A percentile compares a stretch with the other conserved stretches of the same genome.
phyloP scores from a whole-genome alignment of 352 stramenopile species.

The Pythium coloratum region DNA sequence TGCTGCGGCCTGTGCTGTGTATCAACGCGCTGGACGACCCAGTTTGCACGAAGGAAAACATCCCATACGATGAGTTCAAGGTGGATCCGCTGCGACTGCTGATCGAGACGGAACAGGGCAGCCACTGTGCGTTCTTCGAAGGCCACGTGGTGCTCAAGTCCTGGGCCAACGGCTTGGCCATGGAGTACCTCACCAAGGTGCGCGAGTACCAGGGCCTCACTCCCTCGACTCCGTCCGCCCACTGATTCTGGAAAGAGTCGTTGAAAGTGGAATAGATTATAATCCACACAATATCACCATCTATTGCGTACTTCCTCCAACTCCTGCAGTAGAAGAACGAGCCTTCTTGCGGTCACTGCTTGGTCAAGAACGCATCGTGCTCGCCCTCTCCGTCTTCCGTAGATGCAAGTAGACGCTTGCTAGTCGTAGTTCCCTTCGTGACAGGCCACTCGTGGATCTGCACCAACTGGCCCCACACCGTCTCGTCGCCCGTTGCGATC shows the following conservation, averaged over 20 bases:
- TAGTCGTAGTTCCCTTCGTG: neutral
- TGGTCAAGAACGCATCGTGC: conserved; percentile 6
- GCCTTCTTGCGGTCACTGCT: conserved; percentile 6
- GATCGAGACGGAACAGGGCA: conserved; percentile 52
- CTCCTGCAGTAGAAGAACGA: no score
- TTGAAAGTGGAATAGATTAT: no score
- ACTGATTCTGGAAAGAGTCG: no score
- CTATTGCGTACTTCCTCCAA: no score
- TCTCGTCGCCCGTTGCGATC: conserved; percentile 70
- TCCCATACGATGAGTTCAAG: conserved; percentile 58
- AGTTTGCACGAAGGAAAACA: conserved; percentile 74
- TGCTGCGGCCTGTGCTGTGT: conserved; percentile 61
- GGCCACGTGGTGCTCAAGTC: conserved; percentile 58
- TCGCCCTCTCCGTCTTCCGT: conserved; percentile 16
- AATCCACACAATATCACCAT: no score
- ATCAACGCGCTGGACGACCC: conserved; percentile 81
- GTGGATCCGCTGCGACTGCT: conserved; percentile 56
- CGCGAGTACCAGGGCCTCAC: conserved; percentile 10
- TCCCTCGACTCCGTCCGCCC: neutral
- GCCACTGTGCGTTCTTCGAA: conserved; percentile 81
- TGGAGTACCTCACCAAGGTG: conserved; percentile 15
- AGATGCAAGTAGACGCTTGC: neutral
- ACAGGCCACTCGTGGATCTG: conserved; percentile 60
- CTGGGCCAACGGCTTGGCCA: conserved; percentile 53
- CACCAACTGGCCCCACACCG: conserved; percentile 68